Evolutionary conservation across 495 filamentous ascomycete species (phyloP).

Genomic region (Pyrenopolyporus hunteri): DNA sequence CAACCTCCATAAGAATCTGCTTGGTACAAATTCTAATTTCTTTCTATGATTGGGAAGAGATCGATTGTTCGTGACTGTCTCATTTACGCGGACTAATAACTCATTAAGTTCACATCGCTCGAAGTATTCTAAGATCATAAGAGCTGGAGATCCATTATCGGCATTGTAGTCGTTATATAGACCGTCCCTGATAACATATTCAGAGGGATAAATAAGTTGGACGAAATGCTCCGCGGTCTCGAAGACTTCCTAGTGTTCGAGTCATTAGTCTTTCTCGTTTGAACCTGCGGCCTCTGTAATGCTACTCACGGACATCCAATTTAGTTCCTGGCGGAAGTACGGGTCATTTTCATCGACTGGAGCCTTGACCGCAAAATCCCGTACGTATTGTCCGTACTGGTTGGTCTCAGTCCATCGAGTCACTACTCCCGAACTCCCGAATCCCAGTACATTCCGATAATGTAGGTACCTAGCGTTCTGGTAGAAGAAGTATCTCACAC

Average conservation of each 20-base stretch:
- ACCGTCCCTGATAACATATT: background rate
- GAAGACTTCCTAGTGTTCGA: slow-evolving; percentile 10
- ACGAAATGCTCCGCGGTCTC: slow-evolving; percentile 17
- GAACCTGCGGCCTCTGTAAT: background rate
- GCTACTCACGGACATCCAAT: slow-evolving; percentile 23
- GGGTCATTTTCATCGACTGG: slow-evolving; percentile 6
- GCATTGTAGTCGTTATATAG: slow-evolving; percentile 6
- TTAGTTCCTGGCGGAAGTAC: slow-evolving; percentile 10
- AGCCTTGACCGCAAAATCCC: slow-evolving; percentile 20
- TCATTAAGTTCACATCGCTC: slow-evolving; percentile 19
- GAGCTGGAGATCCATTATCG: background rate
- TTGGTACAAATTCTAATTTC: slow-evolving; percentile 25
- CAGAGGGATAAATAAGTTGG: background rate
- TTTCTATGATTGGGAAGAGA: background rate
- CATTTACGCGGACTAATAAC: slow-evolving; percentile 20
- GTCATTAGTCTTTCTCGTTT: background rate
- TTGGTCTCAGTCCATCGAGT: slow-evolving; percentile 11
- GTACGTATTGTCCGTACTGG: background rate
- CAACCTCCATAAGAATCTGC: slow-evolving; percentile 23
- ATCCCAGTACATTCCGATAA: slow-evolving; percentile 18
- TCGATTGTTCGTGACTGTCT: slow-evolving; percentile 5
- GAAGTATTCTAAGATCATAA: slow-evolving; percentile 29
- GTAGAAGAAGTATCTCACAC: slow-evolving; percentile 2
- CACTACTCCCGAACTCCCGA: slow-evolving; percentile 20
- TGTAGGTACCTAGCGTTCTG: background rate